Percentiles rank a stretch among this genome's conserved stretches.
Evolutionary conservation across 345 rosid genomes (phyloP).

Genomic region (Sonneratia alba): DNA sequence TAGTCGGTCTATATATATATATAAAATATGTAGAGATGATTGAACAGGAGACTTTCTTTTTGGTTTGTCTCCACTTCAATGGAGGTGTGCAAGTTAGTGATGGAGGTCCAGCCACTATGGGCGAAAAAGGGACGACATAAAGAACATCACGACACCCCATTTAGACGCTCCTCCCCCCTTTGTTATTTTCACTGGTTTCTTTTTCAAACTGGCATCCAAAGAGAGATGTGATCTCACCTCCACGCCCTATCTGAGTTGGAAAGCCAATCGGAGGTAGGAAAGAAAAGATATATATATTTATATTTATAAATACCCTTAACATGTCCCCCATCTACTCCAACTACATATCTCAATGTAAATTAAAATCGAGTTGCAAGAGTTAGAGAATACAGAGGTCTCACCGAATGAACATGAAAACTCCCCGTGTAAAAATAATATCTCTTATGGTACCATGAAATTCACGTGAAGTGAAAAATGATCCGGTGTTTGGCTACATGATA

Average conservation of each 20-base stretch:
- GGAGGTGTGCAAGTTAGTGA: constrained; percentile 6
- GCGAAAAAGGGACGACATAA: constrained; percentile 19
- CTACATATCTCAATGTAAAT: not conserved
- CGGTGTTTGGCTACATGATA: too few species aligned
- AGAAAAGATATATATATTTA: not conserved
- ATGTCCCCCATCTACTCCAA: not conserved
- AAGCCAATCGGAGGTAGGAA: constrained; percentile 15
- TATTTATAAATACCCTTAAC: too few species aligned
- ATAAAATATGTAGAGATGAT: constrained; percentile 13
- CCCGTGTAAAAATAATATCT: too few species aligned
- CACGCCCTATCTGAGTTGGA: constrained; percentile 25
- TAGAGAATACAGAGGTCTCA: not conserved
- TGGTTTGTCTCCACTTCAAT: constrained; percentile 26
- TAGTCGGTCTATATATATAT: too few species aligned
- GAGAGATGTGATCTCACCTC: constrained; percentile 2
- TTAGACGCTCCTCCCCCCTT: constrained; percentile 40
- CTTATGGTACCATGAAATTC: too few species aligned
- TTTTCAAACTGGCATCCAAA: constrained; percentile 44
- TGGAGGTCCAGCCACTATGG: constrained; percentile 25
- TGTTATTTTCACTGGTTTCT: not conserved
- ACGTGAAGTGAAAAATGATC: too few species aligned
- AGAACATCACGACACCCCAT: constrained; percentile 21
- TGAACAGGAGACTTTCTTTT: constrained; percentile 29
- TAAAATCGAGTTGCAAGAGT: not conserved
- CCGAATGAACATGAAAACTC: too few species aligned